Percentiles rank a stretch among this genome's conserved stretches.
Conservation (phyloP, 1,284 basidiomycete species). For the Psilocybe mexicana region DNA sequence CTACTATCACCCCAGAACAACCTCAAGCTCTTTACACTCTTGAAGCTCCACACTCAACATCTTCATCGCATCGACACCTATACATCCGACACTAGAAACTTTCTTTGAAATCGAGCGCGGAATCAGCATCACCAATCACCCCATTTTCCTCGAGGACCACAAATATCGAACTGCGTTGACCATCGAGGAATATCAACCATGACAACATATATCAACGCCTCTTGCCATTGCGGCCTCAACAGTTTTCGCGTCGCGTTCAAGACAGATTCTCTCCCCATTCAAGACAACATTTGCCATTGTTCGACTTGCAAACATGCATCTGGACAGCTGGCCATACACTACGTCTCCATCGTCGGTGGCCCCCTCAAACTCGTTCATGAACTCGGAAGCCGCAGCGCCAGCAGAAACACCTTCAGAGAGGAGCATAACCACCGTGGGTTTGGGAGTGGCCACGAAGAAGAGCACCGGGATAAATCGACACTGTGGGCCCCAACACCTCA, state of each 20-base stretch:
- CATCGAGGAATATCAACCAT: background rate
- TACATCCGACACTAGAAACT: no score
- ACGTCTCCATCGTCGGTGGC: constrained; percentile 17
- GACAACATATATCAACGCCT: constrained; percentile 24
- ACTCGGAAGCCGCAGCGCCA: constrained; percentile 1
- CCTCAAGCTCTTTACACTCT: no score
- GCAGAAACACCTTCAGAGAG: background rate
- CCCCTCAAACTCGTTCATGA: constrained; percentile 10
- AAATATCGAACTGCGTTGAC: no score
- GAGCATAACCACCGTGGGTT: background rate
- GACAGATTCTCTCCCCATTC: constrained; percentile 23
- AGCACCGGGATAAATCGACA: background rate
- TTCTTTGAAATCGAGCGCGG: no score
- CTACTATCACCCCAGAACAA: no score
- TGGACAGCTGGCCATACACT: constrained; percentile 17
- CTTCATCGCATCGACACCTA: no score
- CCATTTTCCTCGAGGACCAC: no score
- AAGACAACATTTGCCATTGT: constrained; percentile 11
- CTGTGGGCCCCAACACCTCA: constrained; percentile 4
- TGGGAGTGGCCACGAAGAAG: background rate
- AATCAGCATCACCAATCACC: no score
- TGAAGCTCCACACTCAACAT: no score
- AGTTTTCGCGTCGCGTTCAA: constrained; percentile 25
- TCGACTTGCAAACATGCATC: background rate
- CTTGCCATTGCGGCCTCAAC: constrained; percentile 30